phyloP scores from a whole-genome alignment of 768 basidiomycete species.

The Trametes cubensis region DNA sequence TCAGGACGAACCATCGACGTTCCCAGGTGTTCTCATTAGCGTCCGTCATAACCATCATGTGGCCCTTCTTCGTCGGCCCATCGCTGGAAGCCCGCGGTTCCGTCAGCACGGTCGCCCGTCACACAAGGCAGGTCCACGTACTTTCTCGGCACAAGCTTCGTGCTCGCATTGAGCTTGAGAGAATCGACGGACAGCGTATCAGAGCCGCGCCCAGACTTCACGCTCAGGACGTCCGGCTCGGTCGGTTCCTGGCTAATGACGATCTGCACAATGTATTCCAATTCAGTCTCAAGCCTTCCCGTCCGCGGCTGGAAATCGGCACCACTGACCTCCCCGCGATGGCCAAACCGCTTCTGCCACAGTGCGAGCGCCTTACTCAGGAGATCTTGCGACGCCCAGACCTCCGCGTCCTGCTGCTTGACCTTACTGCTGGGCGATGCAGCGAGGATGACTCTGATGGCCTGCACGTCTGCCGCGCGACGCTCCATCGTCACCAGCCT shows the following conservation, averaged over 20 bases:
- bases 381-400: conserved; percentile 62
- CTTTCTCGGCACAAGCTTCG: conserved; percentile 76
- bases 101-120: conserved; percentile 4
- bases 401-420: conserved; percentile 52
- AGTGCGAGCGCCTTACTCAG: conserved; percentile 68
- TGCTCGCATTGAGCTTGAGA: conserved; percentile 70
- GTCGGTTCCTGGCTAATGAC: conserved; percentile 71
- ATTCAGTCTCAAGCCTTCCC: neutral
- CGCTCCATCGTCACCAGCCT: conserved; percentile 72
- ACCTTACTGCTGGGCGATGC: conserved; percentile 49
- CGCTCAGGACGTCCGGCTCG: conserved; percentile 53
- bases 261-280: conserved; percentile 52
- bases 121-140: conserved; percentile 38
- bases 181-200: conserved; percentile 48
- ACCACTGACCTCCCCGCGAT: conserved; percentile 66
- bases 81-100: conserved; percentile 52
- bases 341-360: conserved; percentile 86
- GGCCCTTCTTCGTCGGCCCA: conserved; percentile 81
- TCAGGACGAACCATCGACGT: conserved; percentile 83
- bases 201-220: conserved; percentile 37
- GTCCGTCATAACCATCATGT: conserved; percentile 78
- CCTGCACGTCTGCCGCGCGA: conserved; percentile 87
- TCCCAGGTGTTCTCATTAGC: conserved; percentile 83
- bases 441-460: conserved; percentile 75
- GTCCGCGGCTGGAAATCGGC: neutral